A percentile compares a stretch with the other conserved stretches of the same genome.
Conservation (phyloP, 208 protist species). For the Leishmania lainsoni region DNA sequence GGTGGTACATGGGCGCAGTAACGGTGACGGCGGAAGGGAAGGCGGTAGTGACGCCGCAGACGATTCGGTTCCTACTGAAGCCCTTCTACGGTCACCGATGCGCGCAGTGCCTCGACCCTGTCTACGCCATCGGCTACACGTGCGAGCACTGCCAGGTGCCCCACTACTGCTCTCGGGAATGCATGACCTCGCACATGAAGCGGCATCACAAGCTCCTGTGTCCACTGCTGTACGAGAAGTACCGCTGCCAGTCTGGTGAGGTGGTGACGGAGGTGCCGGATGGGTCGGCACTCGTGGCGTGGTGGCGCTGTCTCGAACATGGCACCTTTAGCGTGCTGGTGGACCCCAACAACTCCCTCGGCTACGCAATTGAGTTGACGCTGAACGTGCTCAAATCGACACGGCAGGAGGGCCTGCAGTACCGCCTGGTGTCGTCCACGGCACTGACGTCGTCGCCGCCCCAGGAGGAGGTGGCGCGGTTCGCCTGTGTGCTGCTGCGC, state of each 20-base stretch:
- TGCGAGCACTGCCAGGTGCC: conserved; percentile 79
- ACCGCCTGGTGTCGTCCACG: conserved; percentile 57
- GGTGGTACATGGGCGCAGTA: conserved; percentile 80
- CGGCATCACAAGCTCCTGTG: conserved; percentile 75
- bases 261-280: conserved; percentile 70
- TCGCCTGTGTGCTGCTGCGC: conserved; percentile 73
- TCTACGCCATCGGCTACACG: conserved; percentile 80
- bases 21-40: conserved; percentile 40
- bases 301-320: conserved; percentile 80
- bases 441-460: conserved; percentile 36
- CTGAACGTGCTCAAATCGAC: conserved; percentile 69
- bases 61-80: conserved; percentile 76
- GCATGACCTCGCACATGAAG: conserved; percentile 73
- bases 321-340: conserved; percentile 74
- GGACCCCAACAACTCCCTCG: conserved; percentile 69
- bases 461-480: conserved; percentile 70
- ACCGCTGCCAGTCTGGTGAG: conserved; percentile 62
- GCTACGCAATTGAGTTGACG: conserved; percentile 72
- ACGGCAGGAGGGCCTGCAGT: conserved; percentile 71
- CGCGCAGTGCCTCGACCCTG: conserved; percentile 84
- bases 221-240: conserved; percentile 57
- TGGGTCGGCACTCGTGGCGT: conserved; percentile 68
- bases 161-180: conserved; percentile 82
- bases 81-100: conserved; percentile 74
- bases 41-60: conserved; percentile 41